A percentile compares a stretch with the other conserved stretches of the same genome.
phyloP scores from a whole-genome alignment of 2,329 filamentous ascomycete genomes.

The Knufia fluminis region DNA sequence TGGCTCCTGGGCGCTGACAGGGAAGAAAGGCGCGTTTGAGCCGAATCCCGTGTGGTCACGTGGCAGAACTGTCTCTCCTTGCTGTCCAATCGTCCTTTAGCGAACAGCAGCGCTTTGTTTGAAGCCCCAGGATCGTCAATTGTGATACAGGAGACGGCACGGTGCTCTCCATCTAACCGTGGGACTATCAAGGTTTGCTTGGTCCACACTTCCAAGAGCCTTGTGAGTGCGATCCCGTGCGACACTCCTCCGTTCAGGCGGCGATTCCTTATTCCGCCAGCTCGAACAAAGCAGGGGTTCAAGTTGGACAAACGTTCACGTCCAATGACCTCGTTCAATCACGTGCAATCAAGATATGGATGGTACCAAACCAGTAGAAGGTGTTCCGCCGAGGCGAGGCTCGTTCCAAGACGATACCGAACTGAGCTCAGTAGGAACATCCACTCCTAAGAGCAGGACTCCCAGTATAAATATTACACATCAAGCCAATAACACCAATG shows the following conservation, averaged over 20 bases:
- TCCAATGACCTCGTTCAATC: too few relatives aligned
- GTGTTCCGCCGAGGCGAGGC: background rate
- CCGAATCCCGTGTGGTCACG: background rate
- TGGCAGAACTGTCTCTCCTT: background rate
- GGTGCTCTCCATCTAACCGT: background rate
- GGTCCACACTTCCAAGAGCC: background rate
- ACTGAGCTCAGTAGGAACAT: background rate
- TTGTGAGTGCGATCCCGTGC: background rate
- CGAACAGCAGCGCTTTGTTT: background rate
- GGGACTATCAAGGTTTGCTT: background rate
- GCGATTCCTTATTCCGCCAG: too few relatives aligned
- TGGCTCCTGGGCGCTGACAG: too few relatives aligned
- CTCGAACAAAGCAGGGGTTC: too few relatives aligned
- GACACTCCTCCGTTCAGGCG: too few relatives aligned
- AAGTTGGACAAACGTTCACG: too few relatives aligned
- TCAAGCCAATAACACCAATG: background rate
- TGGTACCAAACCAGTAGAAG: background rate
- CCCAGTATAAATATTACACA: background rate
- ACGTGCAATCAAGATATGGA: background rate
- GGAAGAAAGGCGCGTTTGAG: background rate
- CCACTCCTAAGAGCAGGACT: background rate
- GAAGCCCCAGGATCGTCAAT: background rate
- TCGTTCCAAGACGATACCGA: constrained; percentile 1
- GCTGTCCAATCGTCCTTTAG: background rate
- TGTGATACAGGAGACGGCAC: background rate